These are phyloP conservation scores for Solanum chiquidenum DNA, from an alignment of 257 asterid genomes.

Conservation along the genomic window DNA sequence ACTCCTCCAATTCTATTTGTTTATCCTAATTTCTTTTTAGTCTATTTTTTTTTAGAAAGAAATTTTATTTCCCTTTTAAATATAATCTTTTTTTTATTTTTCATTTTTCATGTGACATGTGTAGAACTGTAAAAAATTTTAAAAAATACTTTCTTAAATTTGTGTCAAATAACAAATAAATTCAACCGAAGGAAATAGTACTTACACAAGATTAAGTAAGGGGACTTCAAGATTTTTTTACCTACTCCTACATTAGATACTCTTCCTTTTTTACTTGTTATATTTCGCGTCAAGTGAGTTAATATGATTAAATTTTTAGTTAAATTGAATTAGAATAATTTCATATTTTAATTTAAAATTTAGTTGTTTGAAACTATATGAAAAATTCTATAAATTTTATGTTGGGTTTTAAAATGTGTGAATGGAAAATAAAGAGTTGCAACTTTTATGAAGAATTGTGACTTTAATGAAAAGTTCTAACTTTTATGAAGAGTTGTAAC, in stretches of 20 bases:
- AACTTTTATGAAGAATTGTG: too few species aligned
- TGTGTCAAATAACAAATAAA: neutral
- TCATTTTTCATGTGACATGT: too few species aligned
- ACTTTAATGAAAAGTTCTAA: rapidly evolving
- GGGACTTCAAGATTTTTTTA: neutral
- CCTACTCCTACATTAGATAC: neutral
- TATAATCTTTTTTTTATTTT: too few species aligned
- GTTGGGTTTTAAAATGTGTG: neutral
- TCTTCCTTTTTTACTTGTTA: neutral
- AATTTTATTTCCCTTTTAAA: too few species aligned
- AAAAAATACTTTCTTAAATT: too few species aligned
- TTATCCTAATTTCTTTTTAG: neutral
- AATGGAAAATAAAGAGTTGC: neutral
- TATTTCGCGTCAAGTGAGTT: too few species aligned
- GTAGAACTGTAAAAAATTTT: too few species aligned
- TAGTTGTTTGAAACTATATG: neutral
- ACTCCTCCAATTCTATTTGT: neutral
- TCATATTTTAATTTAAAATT: neutral
- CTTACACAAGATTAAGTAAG: neutral
- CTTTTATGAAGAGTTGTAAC: too few species aligned
- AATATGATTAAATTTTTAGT: too few species aligned
- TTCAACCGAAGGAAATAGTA: too few species aligned
- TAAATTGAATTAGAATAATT: too few species aligned
- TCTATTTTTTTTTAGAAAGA: too few species aligned
- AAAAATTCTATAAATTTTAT: neutral